Evolutionary conservation across 2,329 filamentous ascomycete species (phyloP).

Genomic region (Grosmannia huntii): DNA sequence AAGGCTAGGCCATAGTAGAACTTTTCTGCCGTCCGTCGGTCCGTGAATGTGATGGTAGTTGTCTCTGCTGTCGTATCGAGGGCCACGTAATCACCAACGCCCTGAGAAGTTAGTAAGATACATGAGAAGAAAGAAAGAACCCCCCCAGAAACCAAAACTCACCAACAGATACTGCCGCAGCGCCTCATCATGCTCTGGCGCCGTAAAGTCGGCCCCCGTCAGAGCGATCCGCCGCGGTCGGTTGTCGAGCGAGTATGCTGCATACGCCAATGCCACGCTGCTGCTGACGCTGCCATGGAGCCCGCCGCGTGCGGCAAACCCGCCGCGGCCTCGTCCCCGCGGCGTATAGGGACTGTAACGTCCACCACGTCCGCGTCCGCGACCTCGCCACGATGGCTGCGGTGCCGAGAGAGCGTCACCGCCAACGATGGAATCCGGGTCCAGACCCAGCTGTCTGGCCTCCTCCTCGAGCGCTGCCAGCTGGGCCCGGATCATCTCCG

Average conservation of each 20-base stretch:
- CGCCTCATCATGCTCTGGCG: conserved; percentile 50
- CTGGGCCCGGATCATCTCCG: conserved; percentile 56
- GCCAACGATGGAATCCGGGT: conserved; percentile 33
- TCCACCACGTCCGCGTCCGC: conserved; percentile 2
- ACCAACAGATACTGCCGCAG: conserved; percentile 61
- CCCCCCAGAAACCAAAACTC: conserved; percentile 21
- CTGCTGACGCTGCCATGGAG: conserved; percentile 23
- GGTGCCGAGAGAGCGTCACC: conserved; percentile 12
- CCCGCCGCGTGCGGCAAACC: neutral
- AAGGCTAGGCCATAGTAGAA: conserved; percentile 39
- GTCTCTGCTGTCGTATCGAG: conserved; percentile 34
- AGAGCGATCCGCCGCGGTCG: conserved; percentile 56
- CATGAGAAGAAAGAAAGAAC: too few relatives aligned
- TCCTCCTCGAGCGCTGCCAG: conserved; percentile 62
- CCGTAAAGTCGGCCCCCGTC: conserved; percentile 49
- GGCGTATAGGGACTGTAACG: neutral
- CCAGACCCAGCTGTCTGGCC: conserved; percentile 55
- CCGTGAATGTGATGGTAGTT: conserved; percentile 50
- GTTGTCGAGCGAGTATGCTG: conserved; percentile 61
- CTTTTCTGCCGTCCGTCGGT: conserved; percentile 58
- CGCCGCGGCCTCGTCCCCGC: conserved; percentile 15
- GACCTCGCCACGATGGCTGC: conserved; percentile 15
- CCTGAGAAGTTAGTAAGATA: conserved; percentile 24
- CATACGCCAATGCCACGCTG: conserved; percentile 42
- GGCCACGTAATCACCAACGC: conserved; percentile 48